Evolutionary conservation across 2,329 filamentous ascomycete genomes (phyloP), one percentile per base, ranked within the genome.

Genomic region (Aureobasidium zeae): DNA sequence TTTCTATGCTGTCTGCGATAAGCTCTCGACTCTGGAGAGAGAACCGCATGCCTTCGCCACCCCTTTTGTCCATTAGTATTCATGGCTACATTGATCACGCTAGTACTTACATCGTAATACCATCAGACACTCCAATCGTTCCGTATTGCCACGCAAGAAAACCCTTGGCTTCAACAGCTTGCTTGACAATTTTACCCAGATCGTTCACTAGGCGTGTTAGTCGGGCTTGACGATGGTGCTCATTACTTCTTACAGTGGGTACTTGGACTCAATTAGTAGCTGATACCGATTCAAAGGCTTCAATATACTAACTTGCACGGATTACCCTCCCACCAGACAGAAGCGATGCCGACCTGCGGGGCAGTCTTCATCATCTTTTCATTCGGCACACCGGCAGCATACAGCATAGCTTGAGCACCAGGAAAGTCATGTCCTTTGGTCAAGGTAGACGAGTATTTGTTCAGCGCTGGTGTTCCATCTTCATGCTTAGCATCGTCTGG

Each of bases 1-100:
- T 96, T 74, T 98, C 91, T 57, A 98, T 93, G 49, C 84, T 93
- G 68, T 98, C 91, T 57, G 91, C 91, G 56, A 98, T 98, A 57
- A 98, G 77, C 65, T 98, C 91, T 62, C 91, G 76, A 54, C 86
- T 94, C 70, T 96, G 91, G 41, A 95, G 73, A 44, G 84, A 91
- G 26, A 88, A 95, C 42, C 89, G 74, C 89, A 95, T 95, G 51
- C 88, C 87, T 68, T 94, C 86, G 51, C 83, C 82, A 42, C 88
- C 88, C 88, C 94, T 95, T 3, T 4, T 15, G 8, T 7, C 5
- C 5, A 9, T 43, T 3, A 43, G 39, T 22, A 22, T 19, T 19
- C 2, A 16, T 15, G 5, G 9, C 4, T 9, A 4, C 4, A 20
- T n/a, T 6, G n/a, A 7, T 3, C 2, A 16, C 8, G 4, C 5